Base-by-base conservation (phyloP, 305 asterid species). In the Fraxinus paxiana region DNA sequence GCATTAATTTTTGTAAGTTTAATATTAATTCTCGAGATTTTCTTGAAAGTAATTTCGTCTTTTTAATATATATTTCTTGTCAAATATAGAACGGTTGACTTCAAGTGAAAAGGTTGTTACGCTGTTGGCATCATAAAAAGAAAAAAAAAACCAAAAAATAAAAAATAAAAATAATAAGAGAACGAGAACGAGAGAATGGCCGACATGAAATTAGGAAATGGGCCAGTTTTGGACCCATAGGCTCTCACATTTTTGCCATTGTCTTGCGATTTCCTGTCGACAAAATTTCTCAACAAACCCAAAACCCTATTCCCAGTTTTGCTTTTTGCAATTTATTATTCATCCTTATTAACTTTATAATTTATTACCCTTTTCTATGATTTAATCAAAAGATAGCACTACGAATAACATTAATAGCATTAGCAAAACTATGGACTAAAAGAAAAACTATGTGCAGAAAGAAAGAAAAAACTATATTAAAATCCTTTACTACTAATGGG, bases 131-230 rank as follows among this genome's bases (percentile, higher is more conserved):
- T 76, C 83, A 79, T 61, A 37, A 74, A 76, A 70, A 75, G 61
- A 67, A 78, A 85, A 79, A 72, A 31, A 63, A 15, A 28, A 46
- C 65, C 24, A 63, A 26, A 26, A 46, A 43, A 4, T 9, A 1
- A 38, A 41, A 41, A 9, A 35, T 9, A 41, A 2, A 9, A 73
- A 38, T 37, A 37, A 70, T 43, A 61, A 54, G 22, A 51, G 63
- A 26, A 10, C 73, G 6, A 73, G 82, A 31, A 76, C 61, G 31
- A 72, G 37, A 34, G 73, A 77, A 79, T 79, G 86, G 89, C 86
- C 83, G 92, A 90, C 97, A 90, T 76, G 83, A 86, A 80, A 88
- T 92, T 80, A 82, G 81, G 87, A 82, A 86, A 51, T 84, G 96
- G 97, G 91, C 90, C 90, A 88, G 77, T 48, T 84, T 79, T 83